These are phyloP conservation scores for Geranomyces variabilis DNA, from an alignment of 192 early-diverging fungal species.

Conservation along the genomic window DNA sequence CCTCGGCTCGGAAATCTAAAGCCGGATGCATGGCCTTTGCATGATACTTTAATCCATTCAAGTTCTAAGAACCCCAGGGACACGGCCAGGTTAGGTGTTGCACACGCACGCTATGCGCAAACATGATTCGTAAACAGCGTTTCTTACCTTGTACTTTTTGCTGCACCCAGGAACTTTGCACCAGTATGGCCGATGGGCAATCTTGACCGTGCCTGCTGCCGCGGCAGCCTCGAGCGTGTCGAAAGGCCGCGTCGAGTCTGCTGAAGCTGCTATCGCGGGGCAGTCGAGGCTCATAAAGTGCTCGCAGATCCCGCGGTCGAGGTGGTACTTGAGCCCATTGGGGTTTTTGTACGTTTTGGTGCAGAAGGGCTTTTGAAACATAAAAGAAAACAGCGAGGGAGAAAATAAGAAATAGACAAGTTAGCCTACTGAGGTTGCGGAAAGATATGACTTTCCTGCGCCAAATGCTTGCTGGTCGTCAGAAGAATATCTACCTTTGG, in stretches of 20 bases:
- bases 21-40: slow-evolving; percentile 40
- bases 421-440: not conserved
- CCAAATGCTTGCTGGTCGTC: too few relatives aligned
- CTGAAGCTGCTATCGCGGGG: not conserved
- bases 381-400: slow-evolving; percentile 7
- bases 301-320: slow-evolving; percentile 69
- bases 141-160: slow-evolving; percentile 29
- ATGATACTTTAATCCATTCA: slow-evolving; percentile 76
- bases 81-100: too few relatives aligned
- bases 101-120: too few relatives aligned
- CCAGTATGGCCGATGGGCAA: slow-evolving; percentile 43
- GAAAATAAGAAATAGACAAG: not conserved
- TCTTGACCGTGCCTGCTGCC: slow-evolving; percentile 43
- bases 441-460: too few relatives aligned
- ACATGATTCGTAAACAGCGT: too few relatives aligned
- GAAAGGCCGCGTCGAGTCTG: not conserved
- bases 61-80: not conserved
- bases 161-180: slow-evolving; percentile 32
- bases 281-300: not conserved
- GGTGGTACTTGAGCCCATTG: slow-evolving; percentile 95
- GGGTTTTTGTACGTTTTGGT: slow-evolving; percentile 88
- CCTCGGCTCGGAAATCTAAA: slow-evolving; percentile 39
- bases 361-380: slow-evolving; percentile 35
- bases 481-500: not conserved
- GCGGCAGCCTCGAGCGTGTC: slow-evolving; percentile 78